Percentiles rank a stretch among this genome's conserved stretches.
These are phyloP conservation scores for Fusarium sp. DNA, from an alignment of 2,329 filamentous ascomycete species.

Conservation along the genomic window DNA sequence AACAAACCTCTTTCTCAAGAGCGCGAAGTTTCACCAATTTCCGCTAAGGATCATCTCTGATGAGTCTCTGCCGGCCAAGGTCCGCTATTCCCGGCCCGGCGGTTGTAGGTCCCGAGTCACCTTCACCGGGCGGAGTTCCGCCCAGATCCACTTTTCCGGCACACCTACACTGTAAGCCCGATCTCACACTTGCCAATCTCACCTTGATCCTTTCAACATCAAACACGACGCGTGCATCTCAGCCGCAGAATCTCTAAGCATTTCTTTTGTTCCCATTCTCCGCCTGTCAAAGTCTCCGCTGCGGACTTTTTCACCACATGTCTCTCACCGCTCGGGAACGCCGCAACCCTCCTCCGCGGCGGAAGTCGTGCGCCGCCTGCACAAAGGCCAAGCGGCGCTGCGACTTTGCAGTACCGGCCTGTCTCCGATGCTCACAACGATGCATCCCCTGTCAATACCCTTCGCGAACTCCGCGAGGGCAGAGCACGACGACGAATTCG, in stretches of 20 bases:
- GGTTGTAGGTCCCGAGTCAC: not conserved
- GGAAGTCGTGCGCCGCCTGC: conserved; percentile 69
- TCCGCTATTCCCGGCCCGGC: conserved; percentile 16
- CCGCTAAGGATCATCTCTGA: not conserved
- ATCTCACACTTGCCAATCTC: not conserved
- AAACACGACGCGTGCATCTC: not conserved
- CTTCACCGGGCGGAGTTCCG: conserved; percentile 45
- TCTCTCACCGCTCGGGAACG: conserved; percentile 52
- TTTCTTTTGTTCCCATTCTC: not conserved
- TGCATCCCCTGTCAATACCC: conserved; percentile 62
- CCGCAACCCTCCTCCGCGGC: conserved; percentile 59
- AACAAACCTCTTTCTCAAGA: not conserved
- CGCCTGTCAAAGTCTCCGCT: not conserved
- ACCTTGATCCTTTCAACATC: conserved; percentile 5
- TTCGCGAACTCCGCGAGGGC: conserved; percentile 1
- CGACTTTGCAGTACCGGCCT: conserved; percentile 63
- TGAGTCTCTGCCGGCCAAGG: conserved; percentile 9
- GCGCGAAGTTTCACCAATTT: no score
- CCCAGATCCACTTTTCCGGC: conserved; percentile 38
- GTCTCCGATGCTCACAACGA: conserved; percentile 63
- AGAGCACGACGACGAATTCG: not conserved
- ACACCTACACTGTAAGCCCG: conserved; percentile 6
- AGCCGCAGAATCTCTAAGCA: not conserved
- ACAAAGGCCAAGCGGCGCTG: conserved; percentile 69
- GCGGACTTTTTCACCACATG: conserved; percentile 27